Evolutionary conservation across 805 yeast genomes (phyloP).

Genomic region (Maudiozyma turicensis): DNA sequence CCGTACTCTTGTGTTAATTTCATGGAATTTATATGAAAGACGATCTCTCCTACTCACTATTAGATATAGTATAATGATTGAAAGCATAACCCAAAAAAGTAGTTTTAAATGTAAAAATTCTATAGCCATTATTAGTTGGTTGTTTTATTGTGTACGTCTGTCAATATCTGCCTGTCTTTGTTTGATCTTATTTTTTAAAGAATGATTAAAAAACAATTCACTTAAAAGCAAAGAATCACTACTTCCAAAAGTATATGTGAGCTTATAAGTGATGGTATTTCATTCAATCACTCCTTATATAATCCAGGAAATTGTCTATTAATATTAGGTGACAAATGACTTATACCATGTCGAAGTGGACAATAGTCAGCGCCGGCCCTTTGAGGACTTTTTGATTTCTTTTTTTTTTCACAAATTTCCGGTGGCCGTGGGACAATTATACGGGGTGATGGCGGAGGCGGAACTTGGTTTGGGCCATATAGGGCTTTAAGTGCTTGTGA

Average conservation of each 20-base stretch:
- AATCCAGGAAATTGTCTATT: too few relatives aligned
- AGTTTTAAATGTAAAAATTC: background rate
- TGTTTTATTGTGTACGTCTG: background rate
- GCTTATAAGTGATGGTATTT: too few relatives aligned
- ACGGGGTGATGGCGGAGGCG: too few relatives aligned
- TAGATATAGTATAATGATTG: background rate
- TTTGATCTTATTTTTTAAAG: background rate
- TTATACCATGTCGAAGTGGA: background rate
- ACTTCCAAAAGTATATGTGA: too few relatives aligned
- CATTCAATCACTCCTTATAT: too few relatives aligned
- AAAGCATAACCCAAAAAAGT: background rate
- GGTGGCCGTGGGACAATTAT: background rate
- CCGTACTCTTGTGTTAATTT: constrained; percentile 11
- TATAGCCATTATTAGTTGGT: background rate
- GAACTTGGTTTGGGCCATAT: too few relatives aligned
- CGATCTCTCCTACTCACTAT: background rate
- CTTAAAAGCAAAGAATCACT: too few relatives aligned
- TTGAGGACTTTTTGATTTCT: background rate
- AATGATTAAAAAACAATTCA: too few relatives aligned
- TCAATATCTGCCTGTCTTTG: background rate
- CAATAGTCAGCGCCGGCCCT: background rate
- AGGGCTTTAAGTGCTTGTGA: too few relatives aligned
- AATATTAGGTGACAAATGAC: background rate
- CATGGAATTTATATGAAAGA: constrained; percentile 10
- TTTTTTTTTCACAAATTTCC: background rate